Percentiles rank a stretch among this genome's conserved stretches.
Evolutionary conservation across 2,329 filamentous ascomycete genomes (phyloP).

Genomic region (Keithomyces neogunnii): DNA sequence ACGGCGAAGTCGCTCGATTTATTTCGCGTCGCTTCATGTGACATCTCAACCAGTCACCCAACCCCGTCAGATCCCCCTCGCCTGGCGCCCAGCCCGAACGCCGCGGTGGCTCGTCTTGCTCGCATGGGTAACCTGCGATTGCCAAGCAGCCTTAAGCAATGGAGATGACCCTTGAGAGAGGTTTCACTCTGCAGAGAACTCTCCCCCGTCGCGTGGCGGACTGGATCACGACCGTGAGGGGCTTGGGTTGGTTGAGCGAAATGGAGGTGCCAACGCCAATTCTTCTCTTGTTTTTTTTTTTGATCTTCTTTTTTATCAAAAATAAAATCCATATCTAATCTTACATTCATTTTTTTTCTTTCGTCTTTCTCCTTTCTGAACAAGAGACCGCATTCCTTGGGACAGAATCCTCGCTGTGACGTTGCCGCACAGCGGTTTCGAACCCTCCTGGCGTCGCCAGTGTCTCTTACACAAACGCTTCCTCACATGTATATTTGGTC

Average conservation of each 20-base stretch:
- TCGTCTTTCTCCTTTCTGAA: background rate
- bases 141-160: constrained; percentile 57
- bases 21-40: constrained; percentile 25
- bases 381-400: no score
- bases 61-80: constrained; percentile 46
- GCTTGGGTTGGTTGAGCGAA: constrained; percentile 48
- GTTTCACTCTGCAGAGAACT: constrained; percentile 64
- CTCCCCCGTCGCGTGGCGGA: constrained; percentile 63
- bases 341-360: no score
- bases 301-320: background rate
- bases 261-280: constrained; percentile 45
- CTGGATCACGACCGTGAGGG: constrained; percentile 57
- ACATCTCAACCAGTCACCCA: constrained; percentile 34
- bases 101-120: constrained; percentile 54
- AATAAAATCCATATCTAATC: constrained; percentile 2
- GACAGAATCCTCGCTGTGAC: background rate
- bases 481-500: background rate
- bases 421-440: background rate
- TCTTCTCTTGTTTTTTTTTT: constrained; percentile 26
- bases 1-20: constrained; percentile 48
- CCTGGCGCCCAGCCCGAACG: constrained; percentile 60
- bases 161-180: constrained; percentile 63
- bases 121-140: constrained; percentile 59
- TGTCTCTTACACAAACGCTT: background rate
- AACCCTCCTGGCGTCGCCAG: background rate